phyloP scores from a whole-genome alignment of 441 rosid genomes.

The Gossypium laxum region DNA sequence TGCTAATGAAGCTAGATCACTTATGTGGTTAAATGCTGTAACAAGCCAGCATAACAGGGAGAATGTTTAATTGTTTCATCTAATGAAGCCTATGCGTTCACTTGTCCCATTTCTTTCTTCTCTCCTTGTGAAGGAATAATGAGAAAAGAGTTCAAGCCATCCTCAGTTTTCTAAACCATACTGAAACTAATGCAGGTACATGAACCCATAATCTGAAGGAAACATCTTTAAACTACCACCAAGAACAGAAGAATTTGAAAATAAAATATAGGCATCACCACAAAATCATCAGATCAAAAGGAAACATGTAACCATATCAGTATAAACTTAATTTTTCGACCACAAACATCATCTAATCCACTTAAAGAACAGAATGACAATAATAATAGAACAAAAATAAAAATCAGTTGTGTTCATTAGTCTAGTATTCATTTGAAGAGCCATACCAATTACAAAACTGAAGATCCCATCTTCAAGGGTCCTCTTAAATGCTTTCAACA shows the following conservation, averaged over 20 bases:
- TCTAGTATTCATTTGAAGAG: slow-evolving; percentile 14
- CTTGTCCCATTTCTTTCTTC: background rate
- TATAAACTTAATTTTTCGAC: slow-evolving; percentile 8
- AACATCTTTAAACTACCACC: slow-evolving; percentile 4
- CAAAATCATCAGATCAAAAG: slow-evolving; percentile 24
- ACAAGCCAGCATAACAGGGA: slow-evolving; percentile 21
- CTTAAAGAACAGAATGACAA: slow-evolving; percentile 14
- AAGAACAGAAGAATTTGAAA: slow-evolving; percentile 16
- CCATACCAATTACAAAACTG: slow-evolving; percentile 73
- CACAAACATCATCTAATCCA: slow-evolving; percentile 23
- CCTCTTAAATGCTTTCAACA: slow-evolving; percentile 86
- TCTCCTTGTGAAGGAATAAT: slow-evolving; percentile 11
- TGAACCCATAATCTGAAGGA: slow-evolving; percentile 17
- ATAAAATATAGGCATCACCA: slow-evolving; percentile 21
- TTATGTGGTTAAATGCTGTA: slow-evolving; percentile 30
- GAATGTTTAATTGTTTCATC: slow-evolving; percentile 20
- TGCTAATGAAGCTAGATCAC: slow-evolving; percentile 46
- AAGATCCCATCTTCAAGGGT: slow-evolving; percentile 85
- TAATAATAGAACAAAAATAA: background rate
- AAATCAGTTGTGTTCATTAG: background rate
- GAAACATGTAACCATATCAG: slow-evolving; percentile 19
- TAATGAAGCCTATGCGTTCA: slow-evolving; percentile 24
- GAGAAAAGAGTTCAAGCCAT: background rate
- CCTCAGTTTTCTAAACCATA: slow-evolving; percentile 23
- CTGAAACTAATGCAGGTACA: slow-evolving; percentile 15